Evolutionary conservation across 345 rosid genomes (phyloP).

Genomic region (Eutrema japonicum): DNA sequence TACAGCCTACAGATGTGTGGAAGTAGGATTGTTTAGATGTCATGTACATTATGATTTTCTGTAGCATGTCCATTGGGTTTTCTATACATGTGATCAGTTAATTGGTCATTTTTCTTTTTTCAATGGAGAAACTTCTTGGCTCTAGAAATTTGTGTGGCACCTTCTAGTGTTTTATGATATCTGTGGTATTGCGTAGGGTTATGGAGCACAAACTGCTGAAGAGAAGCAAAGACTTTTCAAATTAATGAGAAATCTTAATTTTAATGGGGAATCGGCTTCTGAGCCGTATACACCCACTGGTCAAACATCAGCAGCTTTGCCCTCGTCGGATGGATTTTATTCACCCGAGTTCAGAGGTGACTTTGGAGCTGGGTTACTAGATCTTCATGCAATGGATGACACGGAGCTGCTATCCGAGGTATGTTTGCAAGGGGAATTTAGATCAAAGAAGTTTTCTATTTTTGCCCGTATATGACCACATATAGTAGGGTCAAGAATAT

Average conservation of each 20-base stretch:
- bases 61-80: conserved; percentile 5
- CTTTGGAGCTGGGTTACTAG: conserved; percentile 97
- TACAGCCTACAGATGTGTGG: conserved; percentile 8
- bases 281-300: conserved; percentile 72
- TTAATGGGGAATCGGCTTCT: conserved; percentile 89
- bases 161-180: conserved; percentile 4
- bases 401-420: conserved; percentile 97
- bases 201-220: conserved; percentile 97
- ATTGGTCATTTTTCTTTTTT: conserved; percentile 6
- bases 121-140: neutral
- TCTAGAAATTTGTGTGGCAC: neutral
- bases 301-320: conserved; percentile 61
- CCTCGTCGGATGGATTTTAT: conserved; percentile 78
- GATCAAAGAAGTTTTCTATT: conserved; percentile 4
- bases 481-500: neutral
- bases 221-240: conserved; percentile 96
- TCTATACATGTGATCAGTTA: conserved; percentile 1
- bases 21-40: conserved; percentile 16
- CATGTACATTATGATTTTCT: neutral
- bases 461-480: neutral
- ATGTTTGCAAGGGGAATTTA: conserved; percentile 31
- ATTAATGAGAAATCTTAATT: conserved; percentile 92
- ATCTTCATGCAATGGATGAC: conserved; percentile 99
- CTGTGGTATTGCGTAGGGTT: conserved; percentile 59
- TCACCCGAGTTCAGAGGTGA: conserved; percentile 96